Percentiles rank a stretch among this genome's conserved stretches.
phyloP scores from a whole-genome alignment of 2,329 filamentous ascomycete genomes.

The Zymoseptoria passerinii region DNA sequence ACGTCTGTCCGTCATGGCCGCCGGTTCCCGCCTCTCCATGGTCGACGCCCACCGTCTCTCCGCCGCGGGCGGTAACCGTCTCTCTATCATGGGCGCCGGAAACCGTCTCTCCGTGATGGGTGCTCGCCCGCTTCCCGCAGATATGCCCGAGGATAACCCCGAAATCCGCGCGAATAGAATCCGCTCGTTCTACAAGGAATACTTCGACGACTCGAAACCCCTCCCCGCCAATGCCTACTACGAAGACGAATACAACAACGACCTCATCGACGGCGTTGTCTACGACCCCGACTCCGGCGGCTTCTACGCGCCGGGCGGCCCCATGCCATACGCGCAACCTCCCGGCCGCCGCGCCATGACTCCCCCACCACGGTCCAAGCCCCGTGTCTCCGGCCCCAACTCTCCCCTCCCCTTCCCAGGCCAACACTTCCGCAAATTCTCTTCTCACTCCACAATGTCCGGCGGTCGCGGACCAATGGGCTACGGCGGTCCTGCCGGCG shows the following conservation, averaged over 20 bases:
- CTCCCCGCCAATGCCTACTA: slow-evolving; percentile 36
- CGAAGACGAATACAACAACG: slow-evolving; percentile 67
- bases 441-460: slow-evolving; percentile 28
- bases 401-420: slow-evolving; percentile 30
- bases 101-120: slow-evolving; percentile 48
- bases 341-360: slow-evolving; percentile 90
- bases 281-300: slow-evolving; percentile 51
- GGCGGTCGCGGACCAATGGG: slow-evolving; percentile 11
- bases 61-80: not conserved
- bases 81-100: slow-evolving; percentile 4
- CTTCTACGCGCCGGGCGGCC: slow-evolving; percentile 49
- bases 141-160: slow-evolving; percentile 80
- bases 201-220: slow-evolving; percentile 77
- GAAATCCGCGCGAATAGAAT: slow-evolving; percentile 94
- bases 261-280: slow-evolving; percentile 55
- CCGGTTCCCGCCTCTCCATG: not conserved
- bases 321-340: slow-evolving; percentile 67
- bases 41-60: not conserved
- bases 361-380: slow-evolving; percentile 65
- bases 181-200: slow-evolving; percentile 98
- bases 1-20: slow-evolving; percentile 2
- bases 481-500: not conserved
- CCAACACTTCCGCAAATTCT: slow-evolving; percentile 26
- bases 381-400: slow-evolving; percentile 39
- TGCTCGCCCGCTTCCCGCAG: slow-evolving; percentile 76